Percentiles rank a stretch among this genome's conserved stretches.
phyloP scores from a whole-genome alignment of 352 stramenopile species.

The Blastocystis sp. region DNA sequence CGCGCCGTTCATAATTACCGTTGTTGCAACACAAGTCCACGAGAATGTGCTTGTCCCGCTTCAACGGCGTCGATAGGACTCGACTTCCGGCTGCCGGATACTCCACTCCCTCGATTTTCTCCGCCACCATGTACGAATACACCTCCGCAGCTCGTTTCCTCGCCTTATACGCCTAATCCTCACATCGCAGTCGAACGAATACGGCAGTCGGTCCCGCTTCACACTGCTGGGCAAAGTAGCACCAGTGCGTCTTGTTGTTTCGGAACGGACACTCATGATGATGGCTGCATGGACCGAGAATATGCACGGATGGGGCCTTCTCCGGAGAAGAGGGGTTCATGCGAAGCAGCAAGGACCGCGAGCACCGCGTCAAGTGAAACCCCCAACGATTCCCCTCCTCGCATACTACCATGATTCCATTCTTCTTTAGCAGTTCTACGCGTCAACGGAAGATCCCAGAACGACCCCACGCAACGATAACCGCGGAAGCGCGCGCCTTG shows the following conservation, averaged over 20 bases:
- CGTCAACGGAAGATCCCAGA: not conserved
- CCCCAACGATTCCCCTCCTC: slow-evolving; percentile 53
- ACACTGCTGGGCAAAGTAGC: slow-evolving; percentile 56
- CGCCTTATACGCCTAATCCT: slow-evolving; percentile 36
- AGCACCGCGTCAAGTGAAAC: slow-evolving; percentile 35
- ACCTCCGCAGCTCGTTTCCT: slow-evolving; percentile 16
- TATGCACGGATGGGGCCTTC: not conserved
- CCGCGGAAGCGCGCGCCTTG: slow-evolving; percentile 41
- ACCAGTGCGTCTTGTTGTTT: slow-evolving; percentile 40
- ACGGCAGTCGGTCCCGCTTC: slow-evolving; percentile 20
- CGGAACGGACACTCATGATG: slow-evolving; percentile 32
- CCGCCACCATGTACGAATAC: slow-evolving; percentile 48
- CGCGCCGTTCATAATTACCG: slow-evolving; percentile 5
- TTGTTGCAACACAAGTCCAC: slow-evolving; percentile 10
- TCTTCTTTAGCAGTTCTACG: slow-evolving; percentile 1
- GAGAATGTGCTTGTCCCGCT: slow-evolving; percentile 59
- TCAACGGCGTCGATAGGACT: slow-evolving; percentile 22
- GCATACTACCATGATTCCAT: not conserved
- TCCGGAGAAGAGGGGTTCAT: slow-evolving; percentile 3
- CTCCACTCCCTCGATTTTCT: not conserved
- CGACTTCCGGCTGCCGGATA: not conserved
- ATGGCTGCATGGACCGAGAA: slow-evolving; percentile 41
- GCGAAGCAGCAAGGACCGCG: slow-evolving; percentile 4
- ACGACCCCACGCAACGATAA: slow-evolving; percentile 39
- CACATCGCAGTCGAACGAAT: not conserved